phyloP scores from a whole-genome alignment of 805 yeast genomes.

The Candida vaughaniae region DNA sequence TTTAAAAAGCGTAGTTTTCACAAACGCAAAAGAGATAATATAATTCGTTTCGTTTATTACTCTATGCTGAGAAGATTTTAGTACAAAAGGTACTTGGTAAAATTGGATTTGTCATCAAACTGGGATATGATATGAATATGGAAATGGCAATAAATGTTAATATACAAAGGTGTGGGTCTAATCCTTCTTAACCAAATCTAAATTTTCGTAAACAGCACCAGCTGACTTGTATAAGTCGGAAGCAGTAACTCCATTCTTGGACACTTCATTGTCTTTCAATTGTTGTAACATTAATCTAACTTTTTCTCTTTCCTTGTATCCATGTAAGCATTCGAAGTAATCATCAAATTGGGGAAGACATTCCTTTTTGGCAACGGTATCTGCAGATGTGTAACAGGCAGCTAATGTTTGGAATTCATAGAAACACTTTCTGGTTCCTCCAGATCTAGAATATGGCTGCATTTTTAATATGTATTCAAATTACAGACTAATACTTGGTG shows the following conservation, averaged over 20 bases:
- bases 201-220: slow-evolving; percentile 42
- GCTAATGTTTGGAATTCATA: slow-evolving; percentile 46
- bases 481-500: neutral
- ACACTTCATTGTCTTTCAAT: slow-evolving; percentile 43
- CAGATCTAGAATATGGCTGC: slow-evolving; percentile 49
- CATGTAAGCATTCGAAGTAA: slow-evolving; percentile 48
- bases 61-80: too few relatives aligned
- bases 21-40: too few relatives aligned
- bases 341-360: slow-evolving; percentile 46
- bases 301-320: slow-evolving; percentile 46
- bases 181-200: slow-evolving; percentile 34
- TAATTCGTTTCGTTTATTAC: too few relatives aligned
- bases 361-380: slow-evolving; percentile 39
- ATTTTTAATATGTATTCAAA: slow-evolving; percentile 19
- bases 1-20: too few relatives aligned
- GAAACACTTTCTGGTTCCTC: slow-evolving; percentile 48
- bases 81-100: too few relatives aligned
- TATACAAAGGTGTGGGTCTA: too few relatives aligned
- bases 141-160: too few relatives aligned
- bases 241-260: slow-evolving; percentile 40
- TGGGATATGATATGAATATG: too few relatives aligned
- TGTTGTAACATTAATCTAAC: slow-evolving; percentile 45
- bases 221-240: slow-evolving; percentile 43
- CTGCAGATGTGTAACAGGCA: slow-evolving; percentile 46
- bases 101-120: too few relatives aligned